Evolutionary conservation across 139 green algal genomes (phyloP).

Genomic region (Coelastrella sp.): DNA sequence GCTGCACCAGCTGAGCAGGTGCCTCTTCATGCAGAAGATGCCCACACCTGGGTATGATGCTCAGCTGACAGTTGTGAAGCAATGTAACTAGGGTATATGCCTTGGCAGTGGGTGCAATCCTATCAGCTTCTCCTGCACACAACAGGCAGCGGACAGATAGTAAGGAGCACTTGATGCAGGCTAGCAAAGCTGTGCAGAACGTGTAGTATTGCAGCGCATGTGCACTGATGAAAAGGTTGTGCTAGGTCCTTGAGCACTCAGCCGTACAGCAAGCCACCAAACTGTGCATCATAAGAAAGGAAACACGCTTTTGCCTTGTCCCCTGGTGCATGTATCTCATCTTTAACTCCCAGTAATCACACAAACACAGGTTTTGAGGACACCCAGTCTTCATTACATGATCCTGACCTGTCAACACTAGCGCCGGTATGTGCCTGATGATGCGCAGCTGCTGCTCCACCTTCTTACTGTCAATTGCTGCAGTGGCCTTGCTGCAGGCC

Average conservation of each 20-base stretch:
- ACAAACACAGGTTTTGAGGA: background rate
- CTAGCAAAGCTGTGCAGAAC: background rate
- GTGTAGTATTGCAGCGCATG: background rate
- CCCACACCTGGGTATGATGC: constrained; percentile 73
- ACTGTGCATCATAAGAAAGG: too few species aligned
- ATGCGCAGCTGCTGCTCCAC: constrained; percentile 47
- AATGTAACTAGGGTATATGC: constrained; percentile 43
- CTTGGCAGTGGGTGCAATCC: constrained; percentile 58
- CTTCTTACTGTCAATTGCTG: constrained; percentile 33
- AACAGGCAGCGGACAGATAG: background rate
- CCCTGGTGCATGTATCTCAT: too few species aligned
- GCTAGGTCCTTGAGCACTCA: too few species aligned
- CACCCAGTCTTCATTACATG: background rate
- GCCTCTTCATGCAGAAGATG: constrained; percentile 84
- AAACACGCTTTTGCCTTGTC: too few species aligned
- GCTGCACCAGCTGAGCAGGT: constrained; percentile 62
- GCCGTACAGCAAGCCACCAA: too few species aligned
- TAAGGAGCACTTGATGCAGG: background rate
- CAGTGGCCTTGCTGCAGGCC: constrained; percentile 56
- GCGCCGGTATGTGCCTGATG: constrained; percentile 53
- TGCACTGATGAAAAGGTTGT: too few species aligned
- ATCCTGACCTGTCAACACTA: constrained; percentile 65
- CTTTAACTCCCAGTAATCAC: background rate
- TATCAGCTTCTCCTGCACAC: constrained; percentile 62
- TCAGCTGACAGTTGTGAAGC: constrained; percentile 48